Conservation (phyloP, 768 basidiomycete genomes). For the Mycena latifolia region DNA sequence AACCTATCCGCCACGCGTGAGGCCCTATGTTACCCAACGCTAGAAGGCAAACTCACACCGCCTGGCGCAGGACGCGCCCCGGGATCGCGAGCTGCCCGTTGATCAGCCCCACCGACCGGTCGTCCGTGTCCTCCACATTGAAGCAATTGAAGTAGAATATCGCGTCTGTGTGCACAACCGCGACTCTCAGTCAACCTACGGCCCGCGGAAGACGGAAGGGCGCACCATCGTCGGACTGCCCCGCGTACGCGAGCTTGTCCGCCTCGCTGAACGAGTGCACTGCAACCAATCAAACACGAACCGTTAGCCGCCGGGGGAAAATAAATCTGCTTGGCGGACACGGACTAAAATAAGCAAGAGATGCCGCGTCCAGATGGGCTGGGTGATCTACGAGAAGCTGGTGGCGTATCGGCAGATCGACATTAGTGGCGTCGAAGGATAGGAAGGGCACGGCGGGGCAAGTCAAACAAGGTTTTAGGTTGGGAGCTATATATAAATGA, state of each 20-base stretch:
- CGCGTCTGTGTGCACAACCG: too few species aligned
- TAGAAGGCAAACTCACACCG: slow-evolving; percentile 58
- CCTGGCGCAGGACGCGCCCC: slow-evolving; percentile 80
- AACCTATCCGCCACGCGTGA: slow-evolving; percentile 54
- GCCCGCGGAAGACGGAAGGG: too few species aligned
- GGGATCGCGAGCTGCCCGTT: slow-evolving; percentile 90
- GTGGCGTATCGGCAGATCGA: slow-evolving; percentile 26
- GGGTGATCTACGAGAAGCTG: slow-evolving; percentile 86
- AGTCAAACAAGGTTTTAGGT: slow-evolving; percentile 19
- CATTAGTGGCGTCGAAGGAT: slow-evolving; percentile 3
- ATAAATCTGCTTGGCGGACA: slow-evolving; percentile 5
- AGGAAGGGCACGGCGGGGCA: too few species aligned
- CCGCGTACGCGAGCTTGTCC: slow-evolving; percentile 84
- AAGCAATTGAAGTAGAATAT: slow-evolving; percentile 94
- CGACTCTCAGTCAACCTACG: too few species aligned
- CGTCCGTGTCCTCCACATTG: slow-evolving; percentile 87
- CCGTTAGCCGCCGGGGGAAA: slow-evolving; percentile 20
- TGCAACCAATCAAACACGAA: slow-evolving; percentile 33
- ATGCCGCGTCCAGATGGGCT: slow-evolving; percentile 84
- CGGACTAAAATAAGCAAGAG: slow-evolving; percentile 84
- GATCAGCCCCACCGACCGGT: slow-evolving; percentile 81
- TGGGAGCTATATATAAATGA: background rate
- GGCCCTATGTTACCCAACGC: background rate
- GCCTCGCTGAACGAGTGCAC: slow-evolving; percentile 91
- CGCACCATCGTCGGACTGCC: slow-evolving; percentile 81